phyloP scores from a whole-genome alignment of 495 filamentous ascomycete genomes.

The Penicillium crystallinum region DNA sequence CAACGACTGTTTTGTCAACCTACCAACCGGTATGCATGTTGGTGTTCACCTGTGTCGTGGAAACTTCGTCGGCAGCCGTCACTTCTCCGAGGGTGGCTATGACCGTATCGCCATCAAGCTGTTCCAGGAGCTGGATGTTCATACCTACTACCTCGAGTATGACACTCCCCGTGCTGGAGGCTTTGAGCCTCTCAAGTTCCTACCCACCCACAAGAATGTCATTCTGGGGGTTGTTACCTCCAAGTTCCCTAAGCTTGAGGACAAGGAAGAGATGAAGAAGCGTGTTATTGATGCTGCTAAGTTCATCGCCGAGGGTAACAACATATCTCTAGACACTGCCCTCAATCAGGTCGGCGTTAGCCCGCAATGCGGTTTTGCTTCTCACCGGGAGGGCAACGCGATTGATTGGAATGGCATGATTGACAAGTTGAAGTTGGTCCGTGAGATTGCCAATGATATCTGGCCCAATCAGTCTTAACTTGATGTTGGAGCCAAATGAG shows the following conservation, averaged over 20 bases:
- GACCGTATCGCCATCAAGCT: slow-evolving; percentile 75
- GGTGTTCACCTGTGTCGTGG: slow-evolving; percentile 78
- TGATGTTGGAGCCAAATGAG: too few relatives aligned
- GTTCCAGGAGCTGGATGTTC: slow-evolving; percentile 68
- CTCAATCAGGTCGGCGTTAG: slow-evolving; percentile 64
- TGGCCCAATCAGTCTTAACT: slow-evolving; percentile 58
- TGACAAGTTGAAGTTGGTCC: slow-evolving; percentile 61
- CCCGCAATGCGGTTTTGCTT: slow-evolving; percentile 79
- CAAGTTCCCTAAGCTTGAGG: slow-evolving; percentile 68
- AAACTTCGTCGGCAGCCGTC: slow-evolving; percentile 71
- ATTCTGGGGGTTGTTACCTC: slow-evolving; percentile 71
- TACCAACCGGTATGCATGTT: slow-evolving; percentile 64
- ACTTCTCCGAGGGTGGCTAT: slow-evolving; percentile 78
- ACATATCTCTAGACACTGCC: slow-evolving; percentile 57
- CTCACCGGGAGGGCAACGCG: slow-evolving; percentile 62
- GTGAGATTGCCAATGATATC: slow-evolving; percentile 65
- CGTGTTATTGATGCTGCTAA: slow-evolving; percentile 63
- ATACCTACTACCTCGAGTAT: slow-evolving; percentile 82
- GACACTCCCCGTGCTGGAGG: slow-evolving; percentile 70
- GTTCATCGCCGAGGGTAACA: slow-evolving; percentile 64
- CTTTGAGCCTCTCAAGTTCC: slow-evolving; percentile 69
- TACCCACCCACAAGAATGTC: slow-evolving; percentile 70
- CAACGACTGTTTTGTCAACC: slow-evolving; percentile 62
- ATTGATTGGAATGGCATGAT: slow-evolving; percentile 63
- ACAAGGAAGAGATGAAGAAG: slow-evolving; percentile 67